Evolutionary conservation across 169 alveolate genomes (phyloP).

Genomic region (Plasmodium relictum): DNA sequence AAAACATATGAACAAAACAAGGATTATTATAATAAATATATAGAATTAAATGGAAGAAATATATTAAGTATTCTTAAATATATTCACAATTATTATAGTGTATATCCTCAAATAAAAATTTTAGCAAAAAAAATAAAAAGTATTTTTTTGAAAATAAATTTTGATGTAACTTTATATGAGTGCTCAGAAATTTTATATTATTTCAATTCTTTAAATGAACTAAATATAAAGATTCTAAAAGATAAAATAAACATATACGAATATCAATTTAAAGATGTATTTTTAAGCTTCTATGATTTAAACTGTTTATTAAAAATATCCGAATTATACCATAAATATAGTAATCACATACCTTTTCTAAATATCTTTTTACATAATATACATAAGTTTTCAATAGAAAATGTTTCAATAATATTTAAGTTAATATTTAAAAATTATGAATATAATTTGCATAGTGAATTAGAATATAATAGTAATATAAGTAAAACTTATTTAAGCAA

Average conservation of each 20-base stretch:
- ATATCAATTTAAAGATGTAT: conserved; percentile 8
- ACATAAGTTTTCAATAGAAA: conserved; percentile 37
- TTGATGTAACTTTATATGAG: conserved; percentile 46
- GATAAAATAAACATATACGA: conserved; percentile 42
- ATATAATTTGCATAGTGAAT: conserved; percentile 1
- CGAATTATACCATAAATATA: background rate
- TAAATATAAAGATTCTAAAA: background rate
- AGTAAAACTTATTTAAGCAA: background rate
- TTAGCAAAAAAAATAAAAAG: conserved; percentile 9
- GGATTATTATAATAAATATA: conserved; percentile 3
- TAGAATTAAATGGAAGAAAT: conserved; percentile 47
- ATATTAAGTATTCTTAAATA: conserved; percentile 44
- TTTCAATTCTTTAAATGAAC: conserved; percentile 10
- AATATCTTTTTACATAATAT: conserved; percentile 17
- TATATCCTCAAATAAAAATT: conserved; percentile 5
- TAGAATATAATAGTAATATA: background rate
- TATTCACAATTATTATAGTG: conserved; percentile 1
- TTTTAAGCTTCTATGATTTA: conserved; percentile 15
- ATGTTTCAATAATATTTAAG: background rate
- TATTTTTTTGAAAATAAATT: conserved; percentile 7
- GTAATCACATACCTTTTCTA: conserved; percentile 21
- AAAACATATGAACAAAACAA: background rate
- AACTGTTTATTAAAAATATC: conserved; percentile 39
- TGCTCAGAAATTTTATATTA: conserved; percentile 36
- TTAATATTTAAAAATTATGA: conserved; percentile 27